A percentile compares a stretch with the other conserved stretches of the same genome.
These are phyloP conservation scores for Boletus reticulatus DNA, from an alignment of 768 basidiomycete genomes.

Conservation along the genomic window DNA sequence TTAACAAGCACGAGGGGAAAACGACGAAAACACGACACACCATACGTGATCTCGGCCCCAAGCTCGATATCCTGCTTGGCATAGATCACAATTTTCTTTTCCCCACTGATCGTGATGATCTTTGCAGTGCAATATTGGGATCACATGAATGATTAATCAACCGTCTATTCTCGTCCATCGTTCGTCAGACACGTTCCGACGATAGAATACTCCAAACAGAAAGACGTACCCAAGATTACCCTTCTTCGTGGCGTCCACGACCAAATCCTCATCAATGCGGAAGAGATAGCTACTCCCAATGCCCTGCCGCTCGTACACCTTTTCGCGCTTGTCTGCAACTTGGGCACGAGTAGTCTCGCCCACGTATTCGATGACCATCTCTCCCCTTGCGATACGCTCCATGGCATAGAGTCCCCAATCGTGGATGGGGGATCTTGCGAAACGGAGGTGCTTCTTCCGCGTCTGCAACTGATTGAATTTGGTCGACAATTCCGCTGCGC, in stretches of 20 bases:
- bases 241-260: conserved; percentile 99
- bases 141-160: conserved; percentile 99
- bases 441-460: conserved; percentile 95
- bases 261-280: conserved; percentile 95
- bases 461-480: conserved; percentile 99
- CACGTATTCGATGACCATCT: conserved; percentile 99
- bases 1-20: background rate
- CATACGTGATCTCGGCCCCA: conserved; percentile 97
- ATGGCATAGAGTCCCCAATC: conserved; percentile 98
- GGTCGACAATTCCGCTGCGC: conserved; percentile 70
- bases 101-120: conserved; percentile 87
- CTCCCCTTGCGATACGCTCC: conserved; percentile 90
- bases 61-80: conserved; percentile 95
- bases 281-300: conserved; percentile 98
- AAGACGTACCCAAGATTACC: conserved; percentile 89
- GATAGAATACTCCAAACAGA: background rate
- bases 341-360: conserved; percentile 95
- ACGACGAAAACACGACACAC: conserved; percentile 42
- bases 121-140: conserved; percentile 89
- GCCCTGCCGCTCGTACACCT: conserved; percentile 93
- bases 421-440: conserved; percentile 93
- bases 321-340: conserved; percentile 96
- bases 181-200: conserved; percentile 11
- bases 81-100: conserved; percentile 99
- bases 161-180: conserved; percentile 51